Conservation (phyloP, 495 filamentous ascomycete genomes). For the Hypoxylon intermedium region DNA sequence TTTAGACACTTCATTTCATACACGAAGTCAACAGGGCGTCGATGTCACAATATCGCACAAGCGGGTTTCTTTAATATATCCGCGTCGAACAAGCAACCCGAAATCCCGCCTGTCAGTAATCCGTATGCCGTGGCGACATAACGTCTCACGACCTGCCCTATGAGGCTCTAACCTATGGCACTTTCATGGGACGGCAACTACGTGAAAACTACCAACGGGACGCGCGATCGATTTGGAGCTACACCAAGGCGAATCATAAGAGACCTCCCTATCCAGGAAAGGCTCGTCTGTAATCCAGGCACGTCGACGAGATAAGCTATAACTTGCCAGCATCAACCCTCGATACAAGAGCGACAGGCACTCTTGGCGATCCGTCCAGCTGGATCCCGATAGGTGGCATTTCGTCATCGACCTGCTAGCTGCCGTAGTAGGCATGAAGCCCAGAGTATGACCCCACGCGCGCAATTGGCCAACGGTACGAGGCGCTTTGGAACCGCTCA, state of each 20-base stretch:
- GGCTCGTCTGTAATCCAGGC: too few relatives aligned
- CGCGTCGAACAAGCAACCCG: slow-evolving; percentile 1
- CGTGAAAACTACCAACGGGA: not conserved
- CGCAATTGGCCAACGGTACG: not conserved
- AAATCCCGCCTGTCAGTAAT: not conserved
- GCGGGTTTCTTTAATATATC: slow-evolving; percentile 1
- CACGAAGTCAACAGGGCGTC: slow-evolving; percentile 4
- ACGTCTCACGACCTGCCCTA: slow-evolving; percentile 9
- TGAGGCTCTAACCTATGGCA: slow-evolving; percentile 15
- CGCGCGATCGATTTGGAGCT: slow-evolving; percentile 4
- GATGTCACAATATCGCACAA: slow-evolving; percentile 5
- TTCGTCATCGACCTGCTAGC: too few relatives aligned
- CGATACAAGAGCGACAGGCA: too few relatives aligned
- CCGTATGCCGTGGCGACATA: not conserved
- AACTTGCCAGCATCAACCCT: too few relatives aligned
- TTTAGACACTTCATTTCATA: slow-evolving; percentile 3
- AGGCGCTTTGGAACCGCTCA: too few relatives aligned
- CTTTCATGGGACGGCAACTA: not conserved
- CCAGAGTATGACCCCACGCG: not conserved
- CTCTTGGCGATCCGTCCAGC: too few relatives aligned
- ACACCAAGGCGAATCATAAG: not conserved
- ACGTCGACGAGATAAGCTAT: too few relatives aligned
- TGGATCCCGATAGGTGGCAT: too few relatives aligned
- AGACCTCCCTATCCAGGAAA: not conserved
- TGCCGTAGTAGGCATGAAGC: too few relatives aligned